These are phyloP conservation scores for Russula lepida DNA, from an alignment of 768 basidiomycete genomes.

Conservation along the genomic window DNA sequence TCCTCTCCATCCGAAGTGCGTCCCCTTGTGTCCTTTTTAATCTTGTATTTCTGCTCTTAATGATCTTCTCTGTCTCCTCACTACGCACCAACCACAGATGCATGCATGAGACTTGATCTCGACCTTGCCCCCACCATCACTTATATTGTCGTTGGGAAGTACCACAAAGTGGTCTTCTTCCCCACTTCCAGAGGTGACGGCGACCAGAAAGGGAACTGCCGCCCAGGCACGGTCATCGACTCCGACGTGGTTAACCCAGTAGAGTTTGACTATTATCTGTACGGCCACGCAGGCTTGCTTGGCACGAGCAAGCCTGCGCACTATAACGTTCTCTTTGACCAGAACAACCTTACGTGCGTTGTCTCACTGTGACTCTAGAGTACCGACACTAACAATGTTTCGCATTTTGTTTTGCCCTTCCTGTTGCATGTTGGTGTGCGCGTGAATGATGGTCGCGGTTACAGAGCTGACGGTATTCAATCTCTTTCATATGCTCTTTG, in stretches of 20 bases:
- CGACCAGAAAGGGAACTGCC: constrained; percentile 52
- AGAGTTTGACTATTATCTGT: constrained; percentile 70
- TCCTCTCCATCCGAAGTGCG: constrained; percentile 47
- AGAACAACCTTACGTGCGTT: constrained; percentile 54
- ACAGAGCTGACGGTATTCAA: constrained; percentile 59
- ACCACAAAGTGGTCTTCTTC: constrained; percentile 59
- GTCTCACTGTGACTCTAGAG: background rate
- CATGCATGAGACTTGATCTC: constrained; percentile 50
- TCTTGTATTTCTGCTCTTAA: background rate
- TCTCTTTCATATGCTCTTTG: constrained; percentile 63
- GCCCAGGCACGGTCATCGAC: constrained; percentile 72
- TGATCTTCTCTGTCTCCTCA: background rate
- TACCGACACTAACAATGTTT: background rate
- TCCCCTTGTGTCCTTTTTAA: background rate
- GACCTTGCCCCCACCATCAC: constrained; percentile 63
- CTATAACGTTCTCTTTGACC: constrained; percentile 42
- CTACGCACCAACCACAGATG: constrained; percentile 36
- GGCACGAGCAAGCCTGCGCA: constrained; percentile 52
- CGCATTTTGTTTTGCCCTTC: too few relatives aligned
- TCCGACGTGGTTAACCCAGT: constrained; percentile 55
- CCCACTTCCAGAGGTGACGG: constrained; percentile 24
- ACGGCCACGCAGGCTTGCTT: constrained; percentile 58
- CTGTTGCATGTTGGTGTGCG: too few relatives aligned
- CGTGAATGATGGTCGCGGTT: background rate
- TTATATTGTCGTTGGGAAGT: constrained; percentile 69